Evolutionary conservation across 1,284 basidiomycete species (phyloP).

Genomic region (Waitea zeae): DNA sequence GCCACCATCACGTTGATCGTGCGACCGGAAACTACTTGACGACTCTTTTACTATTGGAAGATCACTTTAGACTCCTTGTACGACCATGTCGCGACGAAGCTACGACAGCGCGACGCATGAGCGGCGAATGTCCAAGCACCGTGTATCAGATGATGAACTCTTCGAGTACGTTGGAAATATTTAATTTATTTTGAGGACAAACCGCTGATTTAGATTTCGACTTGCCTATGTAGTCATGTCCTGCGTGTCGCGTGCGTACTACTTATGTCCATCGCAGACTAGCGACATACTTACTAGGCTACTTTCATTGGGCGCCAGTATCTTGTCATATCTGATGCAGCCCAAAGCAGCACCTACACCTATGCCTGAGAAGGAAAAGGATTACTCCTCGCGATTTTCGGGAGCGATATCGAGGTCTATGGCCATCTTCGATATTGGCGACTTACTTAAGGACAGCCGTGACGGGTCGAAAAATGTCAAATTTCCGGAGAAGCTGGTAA

Average conservation of each 20-base stretch:
- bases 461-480: slow-evolving; percentile 71
- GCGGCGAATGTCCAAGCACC: slow-evolving; percentile 52
- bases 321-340: slow-evolving; percentile 50
- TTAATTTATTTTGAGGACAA: slow-evolving; percentile 8
- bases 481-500: slow-evolving; percentile 85
- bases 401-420: slow-evolving; percentile 55
- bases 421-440: slow-evolving; percentile 57
- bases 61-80: too few species aligned
- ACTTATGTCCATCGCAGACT: slow-evolving; percentile 2
- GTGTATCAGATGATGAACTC: slow-evolving; percentile 64
- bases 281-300: slow-evolving; percentile 1
- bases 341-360: slow-evolving; percentile 31
- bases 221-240: slow-evolving; percentile 34
- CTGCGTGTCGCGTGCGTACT: slow-evolving; percentile 58
- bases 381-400: slow-evolving; percentile 47
- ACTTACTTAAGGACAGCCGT: slow-evolving; percentile 62
- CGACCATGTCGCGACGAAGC: slow-evolving; percentile 57
- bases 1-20: too few species aligned
- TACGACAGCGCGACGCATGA: slow-evolving; percentile 49
- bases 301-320: slow-evolving; percentile 24
- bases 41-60: too few species aligned
- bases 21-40: too few species aligned
- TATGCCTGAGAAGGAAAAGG: slow-evolving; percentile 38
- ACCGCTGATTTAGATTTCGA: slow-evolving; percentile 3
- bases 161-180: slow-evolving; percentile 75